Evolutionary conservation across 148 eudicot genomes (phyloP).

Genomic region (Persicaria maculosa): DNA sequence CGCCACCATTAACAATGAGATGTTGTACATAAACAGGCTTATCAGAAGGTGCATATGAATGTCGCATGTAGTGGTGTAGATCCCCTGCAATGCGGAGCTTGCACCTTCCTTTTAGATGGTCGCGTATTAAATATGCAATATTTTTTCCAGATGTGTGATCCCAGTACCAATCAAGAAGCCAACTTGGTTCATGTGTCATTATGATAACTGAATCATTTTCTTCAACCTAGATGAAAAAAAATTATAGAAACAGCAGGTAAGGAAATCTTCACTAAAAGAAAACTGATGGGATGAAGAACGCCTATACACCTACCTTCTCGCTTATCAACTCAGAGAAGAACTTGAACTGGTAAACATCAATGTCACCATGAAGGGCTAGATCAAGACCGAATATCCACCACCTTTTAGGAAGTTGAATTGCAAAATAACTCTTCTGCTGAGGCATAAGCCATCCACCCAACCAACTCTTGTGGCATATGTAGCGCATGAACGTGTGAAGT

Average conservation of each 20-base stretch:
- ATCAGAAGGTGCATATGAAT: constrained; percentile 69
- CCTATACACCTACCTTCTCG: constrained; percentile 44
- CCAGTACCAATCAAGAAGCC: constrained; percentile 99
- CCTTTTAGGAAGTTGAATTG: constrained; percentile 81
- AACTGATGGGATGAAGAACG: neutral
- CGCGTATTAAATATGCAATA: constrained; percentile 63
- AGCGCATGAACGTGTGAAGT: constrained; percentile 89
- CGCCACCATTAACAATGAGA: constrained; percentile 91
- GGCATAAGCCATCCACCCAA: constrained; percentile 99
- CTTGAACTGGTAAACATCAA: constrained; percentile 94
- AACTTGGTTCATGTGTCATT: constrained; percentile 94
- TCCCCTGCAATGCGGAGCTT: constrained; percentile 95
- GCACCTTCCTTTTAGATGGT: constrained; percentile 80
- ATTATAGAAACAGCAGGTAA: neutral
- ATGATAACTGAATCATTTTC: constrained; percentile 85
- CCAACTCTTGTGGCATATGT: constrained; percentile 98
- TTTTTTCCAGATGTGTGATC: constrained; percentile 73
- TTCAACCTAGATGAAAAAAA: constrained; percentile 40
- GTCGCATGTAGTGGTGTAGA: constrained; percentile 98
- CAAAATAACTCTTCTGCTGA: constrained; percentile 96
- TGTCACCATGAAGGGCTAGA: constrained; percentile 89
- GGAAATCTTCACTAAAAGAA: neutral
- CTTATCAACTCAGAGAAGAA: constrained; percentile 81
- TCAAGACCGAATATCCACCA: constrained; percentile 99
- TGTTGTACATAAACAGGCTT: constrained; percentile 83